Base-by-base conservation (phyloP, 495 filamentous ascomycete species). In the Tirmania nivea region DNA sequence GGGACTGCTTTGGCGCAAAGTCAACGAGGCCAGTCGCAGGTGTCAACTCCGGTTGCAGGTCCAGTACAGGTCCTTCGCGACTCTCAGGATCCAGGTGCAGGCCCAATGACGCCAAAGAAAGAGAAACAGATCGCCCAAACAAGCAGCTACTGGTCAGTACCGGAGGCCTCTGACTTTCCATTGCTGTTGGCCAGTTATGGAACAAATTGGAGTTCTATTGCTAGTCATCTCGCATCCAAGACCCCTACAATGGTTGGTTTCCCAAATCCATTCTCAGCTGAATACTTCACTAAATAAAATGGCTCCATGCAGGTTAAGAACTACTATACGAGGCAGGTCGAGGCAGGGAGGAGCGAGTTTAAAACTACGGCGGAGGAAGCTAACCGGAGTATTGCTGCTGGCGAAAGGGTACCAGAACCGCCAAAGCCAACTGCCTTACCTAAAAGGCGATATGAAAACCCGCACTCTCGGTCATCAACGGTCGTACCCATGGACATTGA, bases 121-220 rank as follows among this genome's bases (percentile, higher is more conserved):
- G 66, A 52, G 68, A 71, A 42, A 61, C 64, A 68, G 64, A 53
- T 58, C 56, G 57, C 62, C 57, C 60, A 67, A 50, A 78, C 86
- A 8, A 93, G 86, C 1, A 95, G 90, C 63, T 97, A 97, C 66
- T 97, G 90, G 90, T 95, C 89, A 57, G 90, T 96, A 25, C 80
- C 83, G 2, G 90, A 97, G 65, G 75, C 81, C 34, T 78, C 70
- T 20, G 85, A 95, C 63, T 96, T 97, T 62, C 78, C 79, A 0
- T 73, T 71, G 25, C 68, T 88, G 51, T 70, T 96, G 47, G 76
- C 70, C 49, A 77, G 89, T 54, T 96, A 84, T 71, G 90, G 90
- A 50, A 86, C 84, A 4, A 83, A 96, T 67, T 97, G 86, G 73
- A 71, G 72, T 53, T 75, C 76, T 8, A 94, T 97, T 64, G 86